Evolutionary conservation across 2,329 filamentous ascomycete genomes (phyloP), one percentile per base, ranked within the genome.

Genomic region (Aspergillus texensis): DNA sequence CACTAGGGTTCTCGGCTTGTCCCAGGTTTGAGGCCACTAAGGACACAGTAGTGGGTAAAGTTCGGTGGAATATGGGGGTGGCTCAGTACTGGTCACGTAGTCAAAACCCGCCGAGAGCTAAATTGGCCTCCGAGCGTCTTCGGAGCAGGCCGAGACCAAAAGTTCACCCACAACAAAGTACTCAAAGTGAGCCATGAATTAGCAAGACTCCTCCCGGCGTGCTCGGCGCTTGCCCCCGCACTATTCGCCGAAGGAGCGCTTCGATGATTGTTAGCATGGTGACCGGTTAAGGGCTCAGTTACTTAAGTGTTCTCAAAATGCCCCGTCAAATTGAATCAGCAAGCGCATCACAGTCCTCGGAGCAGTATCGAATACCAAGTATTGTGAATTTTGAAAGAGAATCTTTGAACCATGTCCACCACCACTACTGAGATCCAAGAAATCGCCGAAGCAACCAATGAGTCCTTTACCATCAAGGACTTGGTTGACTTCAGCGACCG

Each of bases 401-500:
- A 14, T 4, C 11, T 48, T 6, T 48, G 45, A 14, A 68, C 73
- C 50, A 63, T 65, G 63, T 61, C 61, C 2, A 53, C 58, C n/a
- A 66, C 62, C 28, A 66, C 62, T 30, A 62, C 62, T 6, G 57
- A 45, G 3, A 46, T 62, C 39, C 57, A 62, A 45, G 62, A 66
- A 43, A 58, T 58, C 24, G 62, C 58, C 14, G 64, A 59, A 14
- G 48, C 56, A 24, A 66, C 62, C 26, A 39, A 62, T 3, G 55
- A 66, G 56, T 64, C 62, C 3, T 63, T 60, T 52, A 62, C 59
- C 9, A 21, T 56, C 10, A 61, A 58, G 21, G 64, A 66, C 53
- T 28, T 66, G 16, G 62, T 66, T 14, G 61, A 66, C 41, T 66
- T 66, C 57, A 61, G 58, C 58, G 58, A 32, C 34, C 62, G 62